A percentile compares a stretch with the other conserved stretches of the same genome.
Conservation (phyloP, 1,284 basidiomycete species). For the Ustilago shanxiensis region DNA sequence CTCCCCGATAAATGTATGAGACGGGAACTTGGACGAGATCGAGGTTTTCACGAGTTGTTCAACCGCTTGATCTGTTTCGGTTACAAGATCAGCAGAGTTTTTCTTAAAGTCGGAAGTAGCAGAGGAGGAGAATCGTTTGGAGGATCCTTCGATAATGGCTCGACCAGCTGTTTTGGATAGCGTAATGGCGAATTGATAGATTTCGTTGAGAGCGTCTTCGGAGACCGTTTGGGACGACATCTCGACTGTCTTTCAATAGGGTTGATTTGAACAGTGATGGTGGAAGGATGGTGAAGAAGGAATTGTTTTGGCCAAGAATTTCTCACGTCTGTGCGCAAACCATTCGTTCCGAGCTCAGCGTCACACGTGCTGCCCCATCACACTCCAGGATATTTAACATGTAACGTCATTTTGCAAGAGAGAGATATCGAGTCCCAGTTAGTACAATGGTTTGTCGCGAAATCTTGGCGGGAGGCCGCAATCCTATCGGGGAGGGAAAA, state of each 20-base stretch:
- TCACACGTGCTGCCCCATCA: too few species aligned
- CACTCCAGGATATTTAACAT: too few species aligned
- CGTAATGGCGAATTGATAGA: conserved; percentile 78
- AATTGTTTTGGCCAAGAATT: too few species aligned
- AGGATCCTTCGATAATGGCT: conserved; percentile 72
- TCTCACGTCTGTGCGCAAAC: too few species aligned
- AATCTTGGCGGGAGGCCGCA: too few species aligned
- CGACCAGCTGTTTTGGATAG: conserved; percentile 76
- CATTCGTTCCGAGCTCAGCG: too few species aligned
- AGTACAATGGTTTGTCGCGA: too few species aligned
- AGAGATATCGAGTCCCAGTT: too few species aligned
- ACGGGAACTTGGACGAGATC: conserved; percentile 79
- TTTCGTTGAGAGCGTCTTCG: conserved; percentile 42
- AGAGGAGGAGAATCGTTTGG: conserved; percentile 66
- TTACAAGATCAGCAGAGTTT: conserved; percentile 78
- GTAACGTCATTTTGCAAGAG: too few species aligned
- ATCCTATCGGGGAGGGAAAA: too few species aligned
- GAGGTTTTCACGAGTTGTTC: conserved; percentile 85
- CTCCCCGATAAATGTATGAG: conserved; percentile 91
- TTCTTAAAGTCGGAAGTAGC: conserved; percentile 63
- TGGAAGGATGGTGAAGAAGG: too few species aligned
- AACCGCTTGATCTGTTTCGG: conserved; percentile 92
- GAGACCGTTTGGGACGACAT: conserved; percentile 10
- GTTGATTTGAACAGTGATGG: too few species aligned
- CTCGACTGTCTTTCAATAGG: background rate